A percentile compares a stretch with the other conserved stretches of the same genome.
Evolutionary conservation across 176 grass and related monocot species (phyloP).

Genomic region (Carex kokanica): DNA sequence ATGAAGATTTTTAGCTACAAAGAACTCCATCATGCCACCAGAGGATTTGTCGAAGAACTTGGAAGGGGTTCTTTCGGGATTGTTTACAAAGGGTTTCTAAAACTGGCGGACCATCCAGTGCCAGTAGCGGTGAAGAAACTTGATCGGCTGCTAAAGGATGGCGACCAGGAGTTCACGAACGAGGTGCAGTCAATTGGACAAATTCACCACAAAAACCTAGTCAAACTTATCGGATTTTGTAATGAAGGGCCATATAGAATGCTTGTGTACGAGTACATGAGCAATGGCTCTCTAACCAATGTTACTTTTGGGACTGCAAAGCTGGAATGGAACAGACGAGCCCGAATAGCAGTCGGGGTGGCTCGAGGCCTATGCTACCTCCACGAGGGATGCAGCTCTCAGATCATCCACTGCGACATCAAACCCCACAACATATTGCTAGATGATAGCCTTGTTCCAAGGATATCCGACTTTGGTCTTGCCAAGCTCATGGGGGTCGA

Average conservation of each 20-base stretch:
- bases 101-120: not conserved
- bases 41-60: constrained; percentile 30
- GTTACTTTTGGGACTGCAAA: constrained; percentile 20
- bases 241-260: constrained; percentile 30
- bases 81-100: constrained; percentile 37
- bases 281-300: constrained; percentile 24
- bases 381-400: constrained; percentile 35
- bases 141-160: not conserved
- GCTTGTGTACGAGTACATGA: constrained; percentile 42
- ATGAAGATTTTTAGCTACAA: constrained; percentile 29
- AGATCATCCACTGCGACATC: constrained; percentile 51
- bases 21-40: constrained; percentile 39
- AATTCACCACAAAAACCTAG: constrained; percentile 40
- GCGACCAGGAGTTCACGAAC: constrained; percentile 29
- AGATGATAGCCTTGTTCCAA: not conserved
- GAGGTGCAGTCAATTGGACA: constrained; percentile 38
- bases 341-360: constrained; percentile 29
- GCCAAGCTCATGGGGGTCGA: constrained; percentile 33
- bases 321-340: constrained; percentile 23
- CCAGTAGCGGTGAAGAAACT: constrained; percentile 45
- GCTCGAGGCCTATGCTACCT: constrained; percentile 35
- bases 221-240: constrained; percentile 29
- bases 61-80: constrained; percentile 32
- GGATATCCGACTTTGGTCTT: constrained; percentile 24
- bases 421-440: constrained; percentile 48